A percentile compares a stretch with the other conserved stretches of the same genome.
phyloP scores from a whole-genome alignment of 2,329 filamentous ascomycete genomes.

The Botrytis paeoniae region DNA sequence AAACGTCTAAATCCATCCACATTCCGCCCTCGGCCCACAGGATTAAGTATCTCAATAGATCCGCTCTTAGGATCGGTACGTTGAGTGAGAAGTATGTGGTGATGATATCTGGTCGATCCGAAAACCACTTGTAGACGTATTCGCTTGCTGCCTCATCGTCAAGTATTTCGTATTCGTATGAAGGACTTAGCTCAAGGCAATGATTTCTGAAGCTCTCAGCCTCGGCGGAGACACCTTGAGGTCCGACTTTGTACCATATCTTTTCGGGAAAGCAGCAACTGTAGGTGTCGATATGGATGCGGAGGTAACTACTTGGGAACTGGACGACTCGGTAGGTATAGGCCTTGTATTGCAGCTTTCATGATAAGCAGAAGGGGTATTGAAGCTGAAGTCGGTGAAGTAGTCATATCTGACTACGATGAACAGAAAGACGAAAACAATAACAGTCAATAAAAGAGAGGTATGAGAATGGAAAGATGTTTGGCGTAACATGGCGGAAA shows the following conservation, averaged over 20 bases:
- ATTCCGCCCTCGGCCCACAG: neutral
- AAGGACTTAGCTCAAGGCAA: neutral
- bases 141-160: neutral
- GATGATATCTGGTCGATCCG: neutral
- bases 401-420: neutral
- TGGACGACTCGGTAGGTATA: neutral
- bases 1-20: neutral
- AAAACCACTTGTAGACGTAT: neutral
- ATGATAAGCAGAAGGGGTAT: neutral
- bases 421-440: accelerated
- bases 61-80: neutral
- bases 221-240: neutral
- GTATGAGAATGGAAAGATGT: neutral
- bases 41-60: conserved; percentile 1
- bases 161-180: neutral
- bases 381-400: neutral
- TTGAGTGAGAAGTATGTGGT: neutral
- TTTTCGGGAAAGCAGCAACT: neutral
- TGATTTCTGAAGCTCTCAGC: neutral
- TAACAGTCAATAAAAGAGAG: accelerated
- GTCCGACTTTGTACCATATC: neutral
- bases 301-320: neutral
- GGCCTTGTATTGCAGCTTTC: neutral
- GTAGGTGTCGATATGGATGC: neutral
- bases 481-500: neutral